Evolutionary conservation across 2,329 filamentous ascomycete species (phyloP).

Genomic region (Colletotrichum eleusines): DNA sequence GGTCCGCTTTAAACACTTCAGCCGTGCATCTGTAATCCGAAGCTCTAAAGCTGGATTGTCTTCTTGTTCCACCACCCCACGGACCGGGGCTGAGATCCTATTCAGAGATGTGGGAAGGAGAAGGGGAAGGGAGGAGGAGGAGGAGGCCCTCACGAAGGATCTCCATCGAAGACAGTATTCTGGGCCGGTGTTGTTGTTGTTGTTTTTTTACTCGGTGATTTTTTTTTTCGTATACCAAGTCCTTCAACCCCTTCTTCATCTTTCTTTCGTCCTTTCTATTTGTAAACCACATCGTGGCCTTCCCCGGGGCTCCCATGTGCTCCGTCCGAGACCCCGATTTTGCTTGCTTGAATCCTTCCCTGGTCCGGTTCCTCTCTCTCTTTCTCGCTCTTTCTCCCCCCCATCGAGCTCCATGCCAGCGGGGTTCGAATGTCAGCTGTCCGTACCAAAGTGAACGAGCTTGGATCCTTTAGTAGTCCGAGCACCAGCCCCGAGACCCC

Average conservation of each 20-base stretch:
- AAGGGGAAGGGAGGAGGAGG: neutral
- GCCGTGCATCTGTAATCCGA: conserved; percentile 22
- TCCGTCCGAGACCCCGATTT: neutral
- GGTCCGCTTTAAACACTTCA: conserved; percentile 22
- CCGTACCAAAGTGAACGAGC: neutral
- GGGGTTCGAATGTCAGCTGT: no score
- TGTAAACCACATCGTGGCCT: no score
- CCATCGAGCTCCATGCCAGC: neutral
- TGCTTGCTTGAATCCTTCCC: neutral
- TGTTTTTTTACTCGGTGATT: no score
- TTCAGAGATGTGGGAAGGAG: neutral
- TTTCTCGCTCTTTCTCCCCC: neutral
- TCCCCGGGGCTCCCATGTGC: neutral
- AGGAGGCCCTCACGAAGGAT: neutral
- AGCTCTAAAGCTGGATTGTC: neutral
- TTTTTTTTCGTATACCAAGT: neutral
- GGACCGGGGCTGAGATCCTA: neutral
- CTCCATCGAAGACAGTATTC: neutral
- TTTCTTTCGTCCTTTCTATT: neutral
- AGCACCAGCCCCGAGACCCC: conserved; percentile 32
- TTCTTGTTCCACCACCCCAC: neutral
- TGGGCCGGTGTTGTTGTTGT: neutral
- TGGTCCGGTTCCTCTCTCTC: neutral
- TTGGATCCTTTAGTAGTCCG: conserved; percentile 24
- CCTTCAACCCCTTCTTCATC: no score